phyloP scores from a whole-genome alignment of 2,329 filamentous ascomycete genomes.

The Orbilia quercus region DNA sequence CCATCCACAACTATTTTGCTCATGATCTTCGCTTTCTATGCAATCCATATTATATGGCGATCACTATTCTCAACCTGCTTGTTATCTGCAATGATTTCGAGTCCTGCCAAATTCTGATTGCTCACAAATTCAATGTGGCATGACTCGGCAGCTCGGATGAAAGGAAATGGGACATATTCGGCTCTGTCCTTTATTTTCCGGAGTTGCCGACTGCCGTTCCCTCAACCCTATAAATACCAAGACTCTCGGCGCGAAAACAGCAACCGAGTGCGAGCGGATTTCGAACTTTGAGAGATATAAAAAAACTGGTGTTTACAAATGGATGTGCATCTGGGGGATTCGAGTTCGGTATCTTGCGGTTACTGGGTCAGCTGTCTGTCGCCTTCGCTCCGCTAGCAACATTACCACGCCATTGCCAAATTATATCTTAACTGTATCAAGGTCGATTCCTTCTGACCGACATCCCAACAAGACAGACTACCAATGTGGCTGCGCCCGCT shows the following conservation, averaged over 20 bases:
- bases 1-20: too few relatives aligned
- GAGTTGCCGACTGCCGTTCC: slow-evolving; percentile 25
- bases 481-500: slow-evolving; percentile 15
- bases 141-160: slow-evolving; percentile 53
- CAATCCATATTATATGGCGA: background rate
- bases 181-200: slow-evolving; percentile 22
- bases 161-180: slow-evolving; percentile 29
- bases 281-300: too few relatives aligned
- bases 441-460: slow-evolving; percentile 34
- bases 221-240: slow-evolving; percentile 54
- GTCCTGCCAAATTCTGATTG: slow-evolving; percentile 5
- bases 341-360: slow-evolving; percentile 14
- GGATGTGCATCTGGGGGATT: slow-evolving; percentile 30
- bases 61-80: background rate
- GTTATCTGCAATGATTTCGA: background rate
- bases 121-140: slow-evolving; percentile 17
- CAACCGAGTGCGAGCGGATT: background rate
- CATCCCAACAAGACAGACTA: slow-evolving; percentile 25
- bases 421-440: slow-evolving; percentile 7
- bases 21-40: too few relatives aligned
- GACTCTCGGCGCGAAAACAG: slow-evolving; percentile 45
- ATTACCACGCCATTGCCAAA: background rate
- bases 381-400: too few relatives aligned
- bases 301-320: background rate
- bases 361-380: slow-evolving; percentile 32